Base-by-base conservation (phyloP, 2,329 filamentous ascomycete genomes). In the Aspergillus viridinutans region DNA sequence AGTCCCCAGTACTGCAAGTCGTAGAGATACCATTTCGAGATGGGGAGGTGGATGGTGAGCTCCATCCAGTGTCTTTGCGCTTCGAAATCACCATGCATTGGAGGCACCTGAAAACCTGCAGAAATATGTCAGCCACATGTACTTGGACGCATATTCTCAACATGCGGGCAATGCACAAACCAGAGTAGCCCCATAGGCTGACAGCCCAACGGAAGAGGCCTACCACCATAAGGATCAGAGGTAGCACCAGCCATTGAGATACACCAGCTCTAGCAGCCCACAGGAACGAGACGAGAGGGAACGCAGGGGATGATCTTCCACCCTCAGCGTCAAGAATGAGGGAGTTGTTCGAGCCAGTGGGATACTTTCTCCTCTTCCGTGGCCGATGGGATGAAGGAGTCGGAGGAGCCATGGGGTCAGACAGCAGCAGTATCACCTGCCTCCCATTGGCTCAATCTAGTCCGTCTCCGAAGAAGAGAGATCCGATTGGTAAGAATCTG, bases 11-110 rank as follows among this genome's bases (percentile, higher is more conserved):
- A 99, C 69, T 93, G 83, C 48, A 97, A 80, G 72, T 99, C 92
- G 73, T 99, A 91, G 70, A 96, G 96, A 75, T 99, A 99, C 94
- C 95, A 99, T 73, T 94, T 89, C 10, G 91, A 94, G 40, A 95
- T 82, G 14, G 94, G 94, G 1, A 99, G 80, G 58, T 96, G 85
- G 8, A 85, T 90, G 1, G 94, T 97, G 63, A 99, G 81, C 71
- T 99, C 94, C 92, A 99, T 96, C 94, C 94, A 99, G 75, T 99
- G 94, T 66, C 94, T 81, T 74, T 99, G 94, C 3, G 95, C 94
- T 78, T 99, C 94, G 76, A 96, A 99, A 75, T 99, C 94, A 63
- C 94, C 94, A 70, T 92, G 90, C 86, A 97, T 92, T 5, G 94
- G 94, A 38, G 92, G 92, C 58, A 84, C 85, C 58, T 88, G 80